These are phyloP conservation scores for Oidiodendron maius DNA, from an alignment of 495 filamentous ascomycete species.

Conservation along the genomic window DNA sequence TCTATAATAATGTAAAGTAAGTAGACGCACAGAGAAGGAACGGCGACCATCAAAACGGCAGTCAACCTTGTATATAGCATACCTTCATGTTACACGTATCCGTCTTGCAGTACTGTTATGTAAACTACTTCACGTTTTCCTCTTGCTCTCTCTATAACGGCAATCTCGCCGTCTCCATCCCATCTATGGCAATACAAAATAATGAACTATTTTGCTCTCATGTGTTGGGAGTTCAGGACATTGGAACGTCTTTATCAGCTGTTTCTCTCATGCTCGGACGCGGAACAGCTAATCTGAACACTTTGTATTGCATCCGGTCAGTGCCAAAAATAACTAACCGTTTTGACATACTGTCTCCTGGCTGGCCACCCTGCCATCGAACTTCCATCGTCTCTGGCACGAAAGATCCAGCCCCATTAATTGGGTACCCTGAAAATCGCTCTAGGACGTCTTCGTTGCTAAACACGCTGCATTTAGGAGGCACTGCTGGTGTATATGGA, in stretches of 20 bases:
- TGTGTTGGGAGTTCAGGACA: constrained; percentile 11
- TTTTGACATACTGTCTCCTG: constrained; percentile 28
- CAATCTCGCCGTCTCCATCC: too few relatives aligned
- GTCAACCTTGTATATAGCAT: too few relatives aligned
- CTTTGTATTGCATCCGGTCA: constrained; percentile 35
- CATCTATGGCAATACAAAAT: too few relatives aligned
- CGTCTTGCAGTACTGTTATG: too few relatives aligned
- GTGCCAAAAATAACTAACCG: constrained; percentile 40
- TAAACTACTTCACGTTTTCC: too few relatives aligned
- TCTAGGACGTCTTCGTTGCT: constrained; percentile 11
- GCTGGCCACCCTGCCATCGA: constrained; percentile 11
- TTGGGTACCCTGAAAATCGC: constrained; percentile 10
- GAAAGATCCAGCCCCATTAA: constrained; percentile 31
- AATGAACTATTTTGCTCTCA: too few relatives aligned
- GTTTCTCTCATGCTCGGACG: neutral
- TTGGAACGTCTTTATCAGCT: constrained; percentile 15
- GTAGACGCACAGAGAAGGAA: too few relatives aligned
- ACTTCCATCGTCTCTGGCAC: constrained; percentile 41
- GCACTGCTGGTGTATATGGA: constrained; percentile 12
- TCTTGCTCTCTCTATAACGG: too few relatives aligned
- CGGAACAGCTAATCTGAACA: constrained; percentile 17
- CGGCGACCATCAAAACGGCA: too few relatives aligned
- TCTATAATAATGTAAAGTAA: too few relatives aligned
- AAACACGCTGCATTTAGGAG: constrained; percentile 16
- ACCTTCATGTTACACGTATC: too few relatives aligned